Evolutionary conservation across 495 filamentous ascomycete species (phyloP), one percentile per base, ranked within the genome.

Genomic region (Penicillium taxi): DNA sequence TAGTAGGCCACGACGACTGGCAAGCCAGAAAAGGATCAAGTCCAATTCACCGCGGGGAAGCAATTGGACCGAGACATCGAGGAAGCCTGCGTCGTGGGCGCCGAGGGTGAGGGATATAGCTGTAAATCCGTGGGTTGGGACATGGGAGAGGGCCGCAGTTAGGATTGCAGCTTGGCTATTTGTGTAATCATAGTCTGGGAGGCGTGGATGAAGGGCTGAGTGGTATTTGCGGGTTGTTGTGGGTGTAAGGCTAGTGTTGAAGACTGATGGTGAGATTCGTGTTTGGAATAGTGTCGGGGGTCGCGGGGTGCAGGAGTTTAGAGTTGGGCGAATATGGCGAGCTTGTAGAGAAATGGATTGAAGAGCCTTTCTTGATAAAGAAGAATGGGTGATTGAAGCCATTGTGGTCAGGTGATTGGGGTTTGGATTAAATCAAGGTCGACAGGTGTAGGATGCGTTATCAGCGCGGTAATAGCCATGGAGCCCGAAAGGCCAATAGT

Each of bases 61-160:
- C 1, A 96, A 57, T 49, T 88, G 90, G 24, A 81, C 73, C 12
- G 82, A 86, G 46, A 87, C 82, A 52, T 91, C 85, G 27, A 87
- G 81, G 61, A 89, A 94, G 31, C 86, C 84, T 18, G 75, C 76
- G 48, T 90, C 84, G 48, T 80, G 78, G 26, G 84, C 83, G 49
- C 89, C 91, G 24, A 82, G 72, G 26, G 75, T 72, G 6, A 98
- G 72, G 2, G 88, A 65, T 6, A 73, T 61, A 19, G 53, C 47
- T 2, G 84, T 81, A 73, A 96, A 96, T 54, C 93, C 91, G 56
- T 88, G 78, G 19, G 59, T 39, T 29, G 87, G 87, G 26, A 96
- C 80, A 60, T 91, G 84, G n/a, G 48, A 37, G 50, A 88, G 75
- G 17, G 89, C 78, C 5, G 86, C 74, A 38, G 81, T 69, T 42